Evolutionary conservation across 768 basidiomycete species (phyloP).

Genomic region (Suillus discolor): DNA sequence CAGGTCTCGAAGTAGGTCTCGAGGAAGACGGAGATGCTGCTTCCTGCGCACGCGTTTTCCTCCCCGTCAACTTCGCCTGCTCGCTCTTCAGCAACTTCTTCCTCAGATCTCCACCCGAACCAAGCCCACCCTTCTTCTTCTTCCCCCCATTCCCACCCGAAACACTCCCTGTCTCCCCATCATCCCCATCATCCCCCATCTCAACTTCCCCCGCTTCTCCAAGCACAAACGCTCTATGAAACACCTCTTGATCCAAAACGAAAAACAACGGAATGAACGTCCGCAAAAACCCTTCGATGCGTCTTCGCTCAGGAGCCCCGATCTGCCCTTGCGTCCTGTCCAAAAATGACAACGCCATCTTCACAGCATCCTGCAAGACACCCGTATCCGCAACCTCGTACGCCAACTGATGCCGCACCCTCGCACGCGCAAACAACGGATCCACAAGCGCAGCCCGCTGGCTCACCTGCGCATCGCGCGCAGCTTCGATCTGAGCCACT

Average conservation of each 20-base stretch:
- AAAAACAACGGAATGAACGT: constrained; percentile 78
- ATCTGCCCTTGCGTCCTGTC: constrained; percentile 86
- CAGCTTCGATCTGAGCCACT: constrained; percentile 82
- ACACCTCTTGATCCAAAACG: constrained; percentile 68
- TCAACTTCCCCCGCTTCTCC: constrained; percentile 66
- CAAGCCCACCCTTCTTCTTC: constrained; percentile 41
- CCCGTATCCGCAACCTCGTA: constrained; percentile 73
- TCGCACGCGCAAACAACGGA: constrained; percentile 56
- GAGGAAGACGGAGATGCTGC: constrained; percentile 58
- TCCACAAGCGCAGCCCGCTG: constrained; percentile 64
- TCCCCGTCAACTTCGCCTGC: constrained; percentile 69
- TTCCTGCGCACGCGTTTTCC: constrained; percentile 60
- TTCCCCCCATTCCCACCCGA: constrained; percentile 39
- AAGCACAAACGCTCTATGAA: constrained; percentile 70
- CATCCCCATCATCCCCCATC: constrained; percentile 50
- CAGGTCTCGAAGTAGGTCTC: constrained; percentile 58
- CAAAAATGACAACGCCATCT: constrained; percentile 87
- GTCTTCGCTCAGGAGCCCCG: constrained; percentile 67
- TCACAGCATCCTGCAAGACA: constrained; percentile 85
- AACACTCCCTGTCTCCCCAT: constrained; percentile 37
- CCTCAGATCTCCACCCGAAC: constrained; percentile 62
- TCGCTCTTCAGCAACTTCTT: constrained; percentile 84
- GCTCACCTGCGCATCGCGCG: constrained; percentile 80
- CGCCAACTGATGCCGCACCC: constrained; percentile 78
- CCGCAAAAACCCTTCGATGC: constrained; percentile 82